These are phyloP conservation scores for Pulveroboletus frians DNA, from an alignment of 768 basidiomycete species.

Conservation along the genomic window DNA sequence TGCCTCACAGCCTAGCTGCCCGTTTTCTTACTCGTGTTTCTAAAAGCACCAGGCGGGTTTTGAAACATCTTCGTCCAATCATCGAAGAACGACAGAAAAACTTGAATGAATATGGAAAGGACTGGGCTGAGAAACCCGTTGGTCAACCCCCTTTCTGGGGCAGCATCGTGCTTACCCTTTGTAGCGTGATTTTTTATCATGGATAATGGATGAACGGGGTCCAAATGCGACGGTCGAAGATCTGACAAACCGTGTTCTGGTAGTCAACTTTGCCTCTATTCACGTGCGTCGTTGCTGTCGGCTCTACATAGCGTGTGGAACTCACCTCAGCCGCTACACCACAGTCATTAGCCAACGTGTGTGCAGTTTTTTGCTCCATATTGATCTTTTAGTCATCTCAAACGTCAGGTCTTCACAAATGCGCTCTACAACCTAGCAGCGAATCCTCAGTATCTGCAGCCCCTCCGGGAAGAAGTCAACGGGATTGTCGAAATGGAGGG, in stretches of 20 bases:
- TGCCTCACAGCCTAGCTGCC: conserved; percentile 15
- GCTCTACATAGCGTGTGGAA: accelerated
- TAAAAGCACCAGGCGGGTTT: background rate
- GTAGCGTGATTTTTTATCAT: conserved; percentile 30
- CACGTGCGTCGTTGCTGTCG: background rate
- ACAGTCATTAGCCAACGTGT: too few relatives aligned
- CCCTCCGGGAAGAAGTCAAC: conserved; percentile 27
- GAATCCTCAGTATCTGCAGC: conserved; percentile 29
- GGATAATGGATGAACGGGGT: conserved; percentile 26
- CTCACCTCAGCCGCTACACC: background rate
- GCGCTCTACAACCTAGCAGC: conserved; percentile 35
- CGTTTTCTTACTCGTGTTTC: conserved; percentile 6
- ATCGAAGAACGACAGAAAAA: conserved; percentile 25
- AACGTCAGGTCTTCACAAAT: conserved; percentile 13
- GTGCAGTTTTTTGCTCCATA: too few relatives aligned
- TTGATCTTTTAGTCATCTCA: background rate
- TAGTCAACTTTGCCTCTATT: background rate
- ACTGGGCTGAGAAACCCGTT: conserved; percentile 31
- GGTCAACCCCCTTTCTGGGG: background rate
- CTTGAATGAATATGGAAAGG: conserved; percentile 19
- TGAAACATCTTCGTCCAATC: conserved; percentile 22
- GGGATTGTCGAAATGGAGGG: background rate
- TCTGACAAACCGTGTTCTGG: conserved; percentile 14
- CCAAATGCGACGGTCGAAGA: conserved; percentile 12
- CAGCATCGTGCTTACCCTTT: background rate